Evolutionary conservation across 805 yeast genomes (phyloP), one percentile per base, ranked within the genome.

Genomic region (Lipomyces sp.): DNA sequence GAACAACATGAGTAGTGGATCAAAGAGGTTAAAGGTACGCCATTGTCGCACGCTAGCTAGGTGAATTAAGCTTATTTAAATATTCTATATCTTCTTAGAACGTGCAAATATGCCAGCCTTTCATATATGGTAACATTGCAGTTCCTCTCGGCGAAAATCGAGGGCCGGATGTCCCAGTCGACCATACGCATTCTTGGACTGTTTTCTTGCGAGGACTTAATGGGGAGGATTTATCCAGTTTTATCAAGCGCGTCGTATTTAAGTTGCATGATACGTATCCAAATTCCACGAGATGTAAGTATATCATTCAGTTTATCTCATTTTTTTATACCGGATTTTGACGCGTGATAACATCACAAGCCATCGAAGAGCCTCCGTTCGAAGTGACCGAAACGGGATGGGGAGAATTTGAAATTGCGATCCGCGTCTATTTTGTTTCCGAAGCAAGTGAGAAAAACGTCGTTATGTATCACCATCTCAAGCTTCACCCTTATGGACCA

Each of bases 331-430:
- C 4, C 22, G 11, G 14, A 5, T 11, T 33, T 28, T 31, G n/a
- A 5, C 19, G 19, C 10, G 24, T 14, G 13, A 16, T 37, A 5
- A 2, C 6, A 6, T n/a, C 14, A 43, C 2, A 33, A 58, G 63
- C 93, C 1, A 75, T 91, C 14, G 98, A 93, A 56, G 66, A 74
- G 28, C 97, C 98, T 1, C 98, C 98, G 0, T 93, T 84, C 63
- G 95, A 89, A 66, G 88, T 93, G 26, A 85, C 95, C 1, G 99
- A 93, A 64, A 86, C 98, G 0, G 99, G 99, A 0, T 93, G 99
- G 99, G 99, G 99, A 59, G 99, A 93, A 68, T 93, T 93, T 68
- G 99, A 93, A 64, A 84, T 93, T 55, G 80, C 86, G 33, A 82
- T 93, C 48, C 86, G 90, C 65, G 79, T 93, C 16, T 90, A 83